These are phyloP conservation scores for Asterochloris sp. DNA, from an alignment of 139 green algal genomes.

Conservation along the genomic window DNA sequence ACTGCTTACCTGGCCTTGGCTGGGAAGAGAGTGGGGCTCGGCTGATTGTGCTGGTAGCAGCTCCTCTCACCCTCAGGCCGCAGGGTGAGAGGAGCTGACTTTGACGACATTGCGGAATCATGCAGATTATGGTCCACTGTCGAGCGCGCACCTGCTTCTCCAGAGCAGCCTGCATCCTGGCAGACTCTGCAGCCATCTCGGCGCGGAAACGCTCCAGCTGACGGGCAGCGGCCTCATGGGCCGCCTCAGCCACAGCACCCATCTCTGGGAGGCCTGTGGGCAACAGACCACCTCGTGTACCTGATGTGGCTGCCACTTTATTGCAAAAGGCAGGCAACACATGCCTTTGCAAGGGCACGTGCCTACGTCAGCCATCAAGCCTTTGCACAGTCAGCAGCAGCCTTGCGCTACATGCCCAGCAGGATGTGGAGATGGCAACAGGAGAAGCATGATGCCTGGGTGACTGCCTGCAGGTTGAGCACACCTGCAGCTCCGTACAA, in stretches of 20 bases:
- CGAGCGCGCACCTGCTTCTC: neutral
- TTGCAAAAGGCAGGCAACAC: no score
- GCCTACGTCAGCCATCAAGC: no score
- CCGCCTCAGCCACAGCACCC: neutral
- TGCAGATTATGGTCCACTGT: neutral
- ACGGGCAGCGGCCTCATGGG: conserved; percentile 1
- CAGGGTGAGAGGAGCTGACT: neutral
- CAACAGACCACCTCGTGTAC: no score
- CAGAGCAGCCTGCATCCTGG: conserved; percentile 13
- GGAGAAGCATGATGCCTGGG: no score
- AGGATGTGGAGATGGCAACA: no score
- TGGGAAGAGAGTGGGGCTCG: neutral
- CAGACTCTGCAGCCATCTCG: conserved; percentile 13
- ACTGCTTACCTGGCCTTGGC: neutral
- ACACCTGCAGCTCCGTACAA: no score
- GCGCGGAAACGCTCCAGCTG: conserved; percentile 14
- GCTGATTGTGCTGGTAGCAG: neutral
- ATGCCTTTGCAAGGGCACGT: no score
- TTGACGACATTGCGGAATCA: neutral
- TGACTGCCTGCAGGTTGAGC: no score
- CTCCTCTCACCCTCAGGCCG: no score
- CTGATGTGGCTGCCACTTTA: no score
- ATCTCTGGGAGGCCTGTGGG: neutral
- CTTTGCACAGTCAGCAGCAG: no score
- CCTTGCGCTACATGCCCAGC: no score